phyloP scores from a whole-genome alignment of 768 basidiomycete species.

The Lentinula boryana region DNA sequence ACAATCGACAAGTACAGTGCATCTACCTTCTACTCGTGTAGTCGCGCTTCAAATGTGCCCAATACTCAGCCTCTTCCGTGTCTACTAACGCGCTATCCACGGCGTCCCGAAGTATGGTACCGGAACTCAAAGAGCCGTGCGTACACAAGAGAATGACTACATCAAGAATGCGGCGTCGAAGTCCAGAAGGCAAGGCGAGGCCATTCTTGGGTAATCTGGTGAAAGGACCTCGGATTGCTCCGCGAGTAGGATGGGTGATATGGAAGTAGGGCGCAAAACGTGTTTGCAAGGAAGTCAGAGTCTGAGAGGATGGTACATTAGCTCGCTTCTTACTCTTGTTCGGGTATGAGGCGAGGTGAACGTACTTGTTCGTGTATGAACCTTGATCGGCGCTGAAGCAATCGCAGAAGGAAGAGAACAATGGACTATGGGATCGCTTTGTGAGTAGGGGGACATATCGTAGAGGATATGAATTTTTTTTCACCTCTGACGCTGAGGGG shows the following conservation, averaged over 20 bases:
- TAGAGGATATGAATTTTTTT: slow-evolving; percentile 6
- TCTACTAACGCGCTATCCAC: slow-evolving; percentile 32
- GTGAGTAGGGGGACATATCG: not conserved
- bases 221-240: slow-evolving; percentile 74
- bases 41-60: slow-evolving; percentile 22
- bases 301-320: slow-evolving; percentile 23
- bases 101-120: slow-evolving; percentile 14
- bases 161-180: slow-evolving; percentile 61
- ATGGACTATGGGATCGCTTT: slow-evolving; percentile 33
- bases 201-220: slow-evolving; percentile 42
- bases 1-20: too few relatives aligned
- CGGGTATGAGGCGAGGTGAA: not conserved
- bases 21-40: not conserved
- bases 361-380: slow-evolving; percentile 17
- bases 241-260: slow-evolving; percentile 69
- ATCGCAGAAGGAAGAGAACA: slow-evolving; percentile 56
- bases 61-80: slow-evolving; percentile 32
- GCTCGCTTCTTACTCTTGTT: not conserved
- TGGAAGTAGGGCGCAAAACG: slow-evolving; percentile 78
- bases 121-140: slow-evolving; percentile 8
- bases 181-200: slow-evolving; percentile 16
- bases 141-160: slow-evolving; percentile 33
- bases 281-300: slow-evolving; percentile 42
- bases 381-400: slow-evolving; percentile 48
- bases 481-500: slow-evolving; percentile 54